Conservation (phyloP, 2,329 filamentous ascomycete genomes). For the Capronia americana region DNA sequence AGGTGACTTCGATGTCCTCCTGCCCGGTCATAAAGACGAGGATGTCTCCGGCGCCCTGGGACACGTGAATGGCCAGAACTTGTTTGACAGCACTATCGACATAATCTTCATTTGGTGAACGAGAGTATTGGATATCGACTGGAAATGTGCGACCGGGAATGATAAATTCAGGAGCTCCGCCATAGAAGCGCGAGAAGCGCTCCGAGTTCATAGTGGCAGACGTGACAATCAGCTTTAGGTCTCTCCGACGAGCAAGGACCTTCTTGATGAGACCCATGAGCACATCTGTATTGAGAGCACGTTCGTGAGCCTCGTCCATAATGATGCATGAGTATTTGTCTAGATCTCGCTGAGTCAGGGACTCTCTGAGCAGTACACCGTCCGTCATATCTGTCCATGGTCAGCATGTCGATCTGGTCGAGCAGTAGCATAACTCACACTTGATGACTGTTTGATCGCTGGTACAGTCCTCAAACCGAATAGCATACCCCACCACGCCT, state of each 20-base stretch:
- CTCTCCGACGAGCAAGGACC: conserved; percentile 83
- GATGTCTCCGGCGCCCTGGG: conserved; percentile 90
- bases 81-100: conserved; percentile 97
- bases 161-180: conserved; percentile 92
- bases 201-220: conserved; percentile 99
- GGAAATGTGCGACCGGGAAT: conserved; percentile 97
- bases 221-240: conserved; percentile 95
- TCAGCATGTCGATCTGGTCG: conserved; percentile 21
- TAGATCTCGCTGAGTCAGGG: conserved; percentile 86
- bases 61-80: conserved; percentile 93
- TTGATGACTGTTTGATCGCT: conserved; percentile 96
- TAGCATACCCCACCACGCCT: conserved; percentile 89
- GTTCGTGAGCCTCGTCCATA: conserved; percentile 99
- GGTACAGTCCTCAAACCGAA: conserved; percentile 97
- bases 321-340: conserved; percentile 98
- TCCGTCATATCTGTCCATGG: conserved; percentile 82
- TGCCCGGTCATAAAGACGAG: conserved; percentile 99
- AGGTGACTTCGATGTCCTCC: conserved; percentile 97
- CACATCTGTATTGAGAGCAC: conserved; percentile 95
- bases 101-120: conserved; percentile 95
- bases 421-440: conserved; percentile 55
- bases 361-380: conserved; percentile 90
- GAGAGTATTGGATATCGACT: conserved; percentile 93
- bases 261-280: conserved; percentile 98
- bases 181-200: conserved; percentile 93